Conservation (phyloP, 768 basidiomycete species). For the Hygrophoropsis aurantiaca region DNA sequence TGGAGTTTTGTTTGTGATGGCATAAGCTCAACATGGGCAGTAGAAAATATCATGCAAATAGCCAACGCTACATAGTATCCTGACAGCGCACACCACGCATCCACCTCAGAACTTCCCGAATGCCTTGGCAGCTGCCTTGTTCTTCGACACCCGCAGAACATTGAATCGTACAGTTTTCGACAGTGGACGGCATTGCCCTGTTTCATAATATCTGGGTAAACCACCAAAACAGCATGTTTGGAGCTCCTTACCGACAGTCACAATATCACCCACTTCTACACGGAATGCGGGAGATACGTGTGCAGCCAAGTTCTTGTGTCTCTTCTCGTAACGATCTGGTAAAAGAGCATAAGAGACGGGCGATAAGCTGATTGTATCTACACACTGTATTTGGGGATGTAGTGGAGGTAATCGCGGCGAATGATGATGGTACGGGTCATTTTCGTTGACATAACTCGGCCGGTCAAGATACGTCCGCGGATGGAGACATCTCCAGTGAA, state of each 20-base stretch:
- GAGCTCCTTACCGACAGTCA: conserved; percentile 92
- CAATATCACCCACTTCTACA: conserved; percentile 89
- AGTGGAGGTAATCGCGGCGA: conserved; percentile 92
- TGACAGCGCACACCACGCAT: neutral
- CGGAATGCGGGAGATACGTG: conserved; percentile 99
- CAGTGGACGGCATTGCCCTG: conserved; percentile 97
- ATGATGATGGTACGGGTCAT: conserved; percentile 99
- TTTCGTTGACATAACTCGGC: conserved; percentile 97
- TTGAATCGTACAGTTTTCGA: conserved; percentile 99
- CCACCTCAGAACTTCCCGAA: conserved; percentile 87
- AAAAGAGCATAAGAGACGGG: conserved; percentile 9
- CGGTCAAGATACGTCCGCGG: conserved; percentile 97
- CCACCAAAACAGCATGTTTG: neutral
- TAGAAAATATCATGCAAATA: conserved; percentile 18
- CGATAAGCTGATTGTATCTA: conserved; percentile 14
- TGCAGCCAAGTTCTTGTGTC: conserved; percentile 97
- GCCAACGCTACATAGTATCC: conserved; percentile 14
- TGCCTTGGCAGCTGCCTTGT: conserved; percentile 85
- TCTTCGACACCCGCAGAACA: conserved; percentile 92
- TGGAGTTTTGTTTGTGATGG: conserved; percentile 29
- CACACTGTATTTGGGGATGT: conserved; percentile 98
- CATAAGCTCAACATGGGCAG: conserved; percentile 26
- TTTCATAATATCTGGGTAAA: neutral
- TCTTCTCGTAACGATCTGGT: conserved; percentile 94
- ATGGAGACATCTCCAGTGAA: conserved; percentile 97